These are phyloP conservation scores for Flaveria sonorensis DNA, from an alignment of 129 eudicot genomes.

Conservation along the genomic window DNA sequence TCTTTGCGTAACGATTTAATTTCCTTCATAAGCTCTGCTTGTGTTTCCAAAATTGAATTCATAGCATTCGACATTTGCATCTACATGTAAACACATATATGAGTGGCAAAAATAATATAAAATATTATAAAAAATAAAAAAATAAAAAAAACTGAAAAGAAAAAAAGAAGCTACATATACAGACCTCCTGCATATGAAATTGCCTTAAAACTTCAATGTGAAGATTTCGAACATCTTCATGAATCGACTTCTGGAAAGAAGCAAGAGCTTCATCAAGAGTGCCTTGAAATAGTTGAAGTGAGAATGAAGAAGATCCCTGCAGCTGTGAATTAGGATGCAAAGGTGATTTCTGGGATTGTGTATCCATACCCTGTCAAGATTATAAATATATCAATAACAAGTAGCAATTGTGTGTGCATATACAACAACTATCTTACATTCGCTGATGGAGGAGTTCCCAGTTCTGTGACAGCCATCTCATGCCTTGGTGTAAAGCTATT, in stretches of 20 bases:
- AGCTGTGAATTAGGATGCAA: slow-evolving; percentile 63
- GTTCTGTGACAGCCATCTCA: slow-evolving; percentile 52
- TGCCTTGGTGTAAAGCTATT: slow-evolving; percentile 64
- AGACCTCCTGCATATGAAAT: slow-evolving; percentile 95
- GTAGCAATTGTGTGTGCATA: background rate
- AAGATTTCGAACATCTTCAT: slow-evolving; percentile 95
- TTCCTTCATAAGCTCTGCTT: slow-evolving; percentile 87
- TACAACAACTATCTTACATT: slow-evolving; percentile 52
- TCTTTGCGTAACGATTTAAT: slow-evolving; percentile 73
- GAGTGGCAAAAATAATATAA: slow-evolving; percentile 11
- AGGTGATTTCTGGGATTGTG: slow-evolving; percentile 46
- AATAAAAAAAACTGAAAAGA: background rate
- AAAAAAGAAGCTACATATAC: background rate
- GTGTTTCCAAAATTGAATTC: slow-evolving; percentile 65
- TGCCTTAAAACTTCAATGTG: slow-evolving; percentile 91
- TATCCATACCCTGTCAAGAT: slow-evolving; percentile 55
- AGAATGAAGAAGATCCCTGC: slow-evolving; percentile 80
- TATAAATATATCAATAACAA: slow-evolving; percentile 3
- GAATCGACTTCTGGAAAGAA: slow-evolving; percentile 89
- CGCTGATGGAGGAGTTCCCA: slow-evolving; percentile 44
- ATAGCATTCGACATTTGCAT: slow-evolving; percentile 67
- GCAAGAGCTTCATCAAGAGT: slow-evolving; percentile 90
- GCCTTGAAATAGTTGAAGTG: slow-evolving; percentile 92
- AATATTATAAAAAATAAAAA: background rate
- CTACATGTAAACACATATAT: slow-evolving; percentile 42